Evolutionary conservation across 495 filamentous ascomycete species (phyloP).

Genomic region (Articulospora tetracladia): DNA sequence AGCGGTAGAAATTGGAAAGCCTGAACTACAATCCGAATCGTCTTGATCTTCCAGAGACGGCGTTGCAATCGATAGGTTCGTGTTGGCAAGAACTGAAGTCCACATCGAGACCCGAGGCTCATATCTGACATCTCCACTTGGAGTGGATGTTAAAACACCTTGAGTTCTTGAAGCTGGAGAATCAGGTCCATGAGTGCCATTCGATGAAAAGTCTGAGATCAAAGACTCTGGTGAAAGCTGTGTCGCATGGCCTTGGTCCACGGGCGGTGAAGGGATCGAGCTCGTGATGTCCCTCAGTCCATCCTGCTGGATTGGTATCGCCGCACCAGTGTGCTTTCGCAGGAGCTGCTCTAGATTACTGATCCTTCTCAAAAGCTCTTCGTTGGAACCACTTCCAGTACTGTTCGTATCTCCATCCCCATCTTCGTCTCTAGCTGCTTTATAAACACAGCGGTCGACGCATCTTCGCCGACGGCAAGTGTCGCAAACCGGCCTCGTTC

Average conservation of each 20-base stretch:
- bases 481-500: slow-evolving; percentile 6
- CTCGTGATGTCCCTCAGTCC: not conserved
- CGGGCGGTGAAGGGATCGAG: not conserved
- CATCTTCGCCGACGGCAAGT: slow-evolving; percentile 5
- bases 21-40: not conserved
- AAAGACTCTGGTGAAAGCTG: not conserved
- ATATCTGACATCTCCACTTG: slow-evolving; percentile 8
- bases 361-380: slow-evolving; percentile 9
- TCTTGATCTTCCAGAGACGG: slow-evolving; percentile 3
- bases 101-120: slow-evolving; percentile 5
- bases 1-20: slow-evolving; percentile 3
- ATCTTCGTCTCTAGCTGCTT: not conserved
- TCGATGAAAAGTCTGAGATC: not conserved
- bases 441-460: slow-evolving; percentile 9
- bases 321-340: slow-evolving; percentile 1
- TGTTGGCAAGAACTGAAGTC: slow-evolving; percentile 13
- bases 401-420: not conserved
- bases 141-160: slow-evolving; percentile 3
- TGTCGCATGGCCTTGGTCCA: not conserved
- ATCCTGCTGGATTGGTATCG: not conserved
- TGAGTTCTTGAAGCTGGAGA: not conserved
- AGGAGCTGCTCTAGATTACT: slow-evolving; percentile 9
- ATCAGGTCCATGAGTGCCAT: not conserved
- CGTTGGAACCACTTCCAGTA: not conserved
- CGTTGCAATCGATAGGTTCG: slow-evolving; percentile 2